Conservation (phyloP, 2,329 filamentous ascomycete species). For the Coccinonectria pachysandricola region DNA sequence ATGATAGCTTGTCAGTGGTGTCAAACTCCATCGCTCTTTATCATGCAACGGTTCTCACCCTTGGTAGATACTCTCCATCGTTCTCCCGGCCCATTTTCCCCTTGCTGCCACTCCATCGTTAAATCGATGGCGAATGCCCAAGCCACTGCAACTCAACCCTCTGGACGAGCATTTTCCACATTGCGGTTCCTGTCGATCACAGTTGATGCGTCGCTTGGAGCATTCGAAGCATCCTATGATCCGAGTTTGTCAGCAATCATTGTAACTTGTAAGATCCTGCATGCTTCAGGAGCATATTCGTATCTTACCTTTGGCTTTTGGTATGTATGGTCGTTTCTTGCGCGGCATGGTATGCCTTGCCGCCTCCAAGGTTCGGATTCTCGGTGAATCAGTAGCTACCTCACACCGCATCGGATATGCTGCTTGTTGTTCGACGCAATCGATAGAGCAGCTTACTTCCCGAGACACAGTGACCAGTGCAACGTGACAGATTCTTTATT, state of each 20-base stretch:
- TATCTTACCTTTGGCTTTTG: constrained; percentile 14
- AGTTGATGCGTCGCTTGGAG: constrained; percentile 15
- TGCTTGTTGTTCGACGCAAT: neutral
- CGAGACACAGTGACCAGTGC: neutral
- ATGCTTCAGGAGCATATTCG: too few relatives aligned
- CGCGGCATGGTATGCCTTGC: constrained; percentile 9
- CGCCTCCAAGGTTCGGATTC: too few relatives aligned
- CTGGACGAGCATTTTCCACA: constrained; percentile 13
- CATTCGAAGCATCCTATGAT: constrained; percentile 13
- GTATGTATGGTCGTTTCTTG: constrained; percentile 16
- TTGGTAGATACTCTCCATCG: constrained; percentile 13
- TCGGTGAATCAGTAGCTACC: too few relatives aligned
- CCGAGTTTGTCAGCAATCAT: neutral
- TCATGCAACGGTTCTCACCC: too few relatives aligned
- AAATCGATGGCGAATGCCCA: constrained; percentile 16
- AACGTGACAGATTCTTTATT: too few relatives aligned
- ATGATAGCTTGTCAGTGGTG: too few relatives aligned
- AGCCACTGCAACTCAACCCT: constrained; percentile 14
- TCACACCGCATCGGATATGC: neutral
- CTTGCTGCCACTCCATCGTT: constrained; percentile 16
- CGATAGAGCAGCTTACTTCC: neutral
- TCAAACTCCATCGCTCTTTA: too few relatives aligned
- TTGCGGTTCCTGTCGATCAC: constrained; percentile 12
- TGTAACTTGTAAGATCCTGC: neutral
- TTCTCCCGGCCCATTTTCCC: constrained; percentile 18